Evolutionary conservation across 371 early-diverging fungal genomes (phyloP), one percentile per base, ranked within the genome.

Genomic region (Cokeromyces recurvatus): DNA sequence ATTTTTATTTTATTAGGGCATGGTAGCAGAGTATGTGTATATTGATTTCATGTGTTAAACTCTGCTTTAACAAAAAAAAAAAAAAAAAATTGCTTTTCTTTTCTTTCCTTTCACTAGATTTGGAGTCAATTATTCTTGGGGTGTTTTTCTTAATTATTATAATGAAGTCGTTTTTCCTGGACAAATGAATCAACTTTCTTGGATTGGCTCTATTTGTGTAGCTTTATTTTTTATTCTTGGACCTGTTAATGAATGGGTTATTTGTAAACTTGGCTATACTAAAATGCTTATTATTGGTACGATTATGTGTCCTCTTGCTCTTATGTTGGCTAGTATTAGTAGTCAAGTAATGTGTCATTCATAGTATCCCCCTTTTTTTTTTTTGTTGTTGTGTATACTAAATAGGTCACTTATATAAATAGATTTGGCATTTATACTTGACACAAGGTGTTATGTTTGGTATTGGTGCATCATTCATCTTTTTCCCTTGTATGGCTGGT

Each of bases 381-480:
- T 38, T 40, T 39, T 19, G 12, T 41, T 6, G 4, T 4, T 32
- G 1, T 24, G 23, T 15, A 22, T n/a, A 21, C 2, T 42, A 6
- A 42, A n/a, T 42, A 6, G 8, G 19, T 42, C n/a, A 27, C n/a
- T 15, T 29, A 42, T 34, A 10, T 4, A 10, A 25, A 5, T 31
- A 52, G 48, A 54, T 83, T 0, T 86, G 85, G 85, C 85, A 85
- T 32, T 53, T 86, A 21, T 77, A 75, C 31, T 43, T 86, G 32
- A 84, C 85, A 1, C 87, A 86, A 46, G 87, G 89, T 25, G 49
- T 87, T 1, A 29, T 85, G 5, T 79, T 80, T 43, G 89, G 89
- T 2, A 49, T 85, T 38, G 87, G 89, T n/a, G 68, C 76, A 4
- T 75, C 82, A 1, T 62, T 92, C 25, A 46, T 83, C 5, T 85